Conservation (phyloP, 1,284 basidiomycete genomes). For the Trametes polyzona region DNA sequence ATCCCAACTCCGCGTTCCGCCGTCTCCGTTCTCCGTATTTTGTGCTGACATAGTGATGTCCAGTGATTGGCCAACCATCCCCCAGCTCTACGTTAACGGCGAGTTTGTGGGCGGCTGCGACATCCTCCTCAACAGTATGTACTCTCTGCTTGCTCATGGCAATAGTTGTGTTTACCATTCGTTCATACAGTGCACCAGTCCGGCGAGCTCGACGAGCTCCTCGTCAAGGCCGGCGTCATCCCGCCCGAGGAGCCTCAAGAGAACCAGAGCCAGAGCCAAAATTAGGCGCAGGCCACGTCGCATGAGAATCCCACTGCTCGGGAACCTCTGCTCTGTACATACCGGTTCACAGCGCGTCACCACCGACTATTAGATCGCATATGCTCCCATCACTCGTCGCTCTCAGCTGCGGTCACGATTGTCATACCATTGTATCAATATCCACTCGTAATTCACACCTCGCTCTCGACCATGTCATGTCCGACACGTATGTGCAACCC, state of each 20-base stretch:
- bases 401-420: background rate
- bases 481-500: no score
- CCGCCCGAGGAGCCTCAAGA: conserved; percentile 37
- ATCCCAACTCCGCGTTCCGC: conserved; percentile 39
- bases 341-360: background rate
- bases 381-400: background rate
- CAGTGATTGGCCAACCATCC: conserved; percentile 98
- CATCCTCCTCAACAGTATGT: conserved; percentile 82
- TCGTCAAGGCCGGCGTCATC: conserved; percentile 76
- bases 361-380: no score
- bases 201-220: conserved; percentile 87
- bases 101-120: conserved; percentile 98
- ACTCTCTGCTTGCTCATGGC: background rate
- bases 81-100: conserved; percentile 93
- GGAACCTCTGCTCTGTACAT: conserved; percentile 9
- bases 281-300: conserved; percentile 11
- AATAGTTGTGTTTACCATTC: background rate
- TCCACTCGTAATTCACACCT: conserved; percentile 2
- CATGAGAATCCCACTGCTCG: conserved; percentile 1
- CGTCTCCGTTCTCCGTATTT: conserved; percentile 40
- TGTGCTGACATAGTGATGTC: conserved; percentile 14
- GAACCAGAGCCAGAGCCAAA: conserved; percentile 13
- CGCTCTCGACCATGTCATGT: background rate
- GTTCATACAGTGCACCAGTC: conserved; percentile 85
- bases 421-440: conserved; percentile 21